These are phyloP conservation scores for Beauveria bassiana DNA, from an alignment of 2,329 filamentous ascomycete genomes.

Conservation along the genomic window DNA sequence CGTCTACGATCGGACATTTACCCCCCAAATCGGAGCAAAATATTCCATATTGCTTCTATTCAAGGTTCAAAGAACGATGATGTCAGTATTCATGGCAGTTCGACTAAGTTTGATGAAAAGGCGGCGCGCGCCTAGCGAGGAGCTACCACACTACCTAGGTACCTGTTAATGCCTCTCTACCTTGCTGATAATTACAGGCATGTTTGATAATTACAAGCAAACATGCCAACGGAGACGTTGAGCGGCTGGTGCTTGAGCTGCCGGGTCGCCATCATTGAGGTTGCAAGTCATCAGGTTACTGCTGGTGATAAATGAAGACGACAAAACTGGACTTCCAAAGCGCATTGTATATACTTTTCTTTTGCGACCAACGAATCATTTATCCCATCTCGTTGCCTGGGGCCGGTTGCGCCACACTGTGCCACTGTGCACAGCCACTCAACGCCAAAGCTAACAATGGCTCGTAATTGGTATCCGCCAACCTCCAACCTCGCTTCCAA, in stretches of 20 bases:
- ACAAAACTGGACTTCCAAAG: neutral
- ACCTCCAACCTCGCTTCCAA: slow-evolving; percentile 3
- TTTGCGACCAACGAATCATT: too few species aligned
- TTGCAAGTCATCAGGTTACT: neutral
- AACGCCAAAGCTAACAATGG: neutral
- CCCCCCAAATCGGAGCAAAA: neutral
- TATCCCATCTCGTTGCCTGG: neutral
- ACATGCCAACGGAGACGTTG: too few species aligned
- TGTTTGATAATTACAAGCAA: too few species aligned
- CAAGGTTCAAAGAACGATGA: neutral
- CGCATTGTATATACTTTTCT: too few species aligned
- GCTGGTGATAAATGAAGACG: neutral
- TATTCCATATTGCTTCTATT: neutral
- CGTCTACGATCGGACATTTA: neutral
- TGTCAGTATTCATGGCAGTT: neutral
- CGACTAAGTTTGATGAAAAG: neutral
- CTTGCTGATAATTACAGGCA: too few species aligned
- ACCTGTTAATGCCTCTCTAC: neutral
- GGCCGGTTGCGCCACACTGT: neutral
- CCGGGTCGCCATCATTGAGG: too few species aligned
- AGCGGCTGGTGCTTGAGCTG: too few species aligned
- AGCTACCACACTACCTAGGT: neutral
- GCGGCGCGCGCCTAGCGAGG: neutral
- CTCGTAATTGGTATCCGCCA: neutral
- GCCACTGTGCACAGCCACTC: neutral